Evolutionary conservation across 805 yeast genomes (phyloP).

Genomic region (Lachancea kluyveri): DNA sequence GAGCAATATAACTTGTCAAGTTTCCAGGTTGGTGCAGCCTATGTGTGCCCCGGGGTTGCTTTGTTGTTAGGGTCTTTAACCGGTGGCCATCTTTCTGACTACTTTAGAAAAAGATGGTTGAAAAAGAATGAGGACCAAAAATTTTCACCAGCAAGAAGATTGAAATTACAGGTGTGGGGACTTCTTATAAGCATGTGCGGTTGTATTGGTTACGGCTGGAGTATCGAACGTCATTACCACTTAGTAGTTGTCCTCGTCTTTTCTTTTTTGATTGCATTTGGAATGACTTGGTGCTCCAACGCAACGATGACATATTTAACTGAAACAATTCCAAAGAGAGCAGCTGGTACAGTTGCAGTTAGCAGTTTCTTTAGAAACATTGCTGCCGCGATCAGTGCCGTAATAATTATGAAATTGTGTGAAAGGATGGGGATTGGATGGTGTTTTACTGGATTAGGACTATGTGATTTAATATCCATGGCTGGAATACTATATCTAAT

Average conservation of each 20-base stretch:
- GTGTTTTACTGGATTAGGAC: constrained; percentile 49
- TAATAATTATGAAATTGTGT: constrained; percentile 33
- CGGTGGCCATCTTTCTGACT: constrained; percentile 46
- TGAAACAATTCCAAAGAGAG: constrained; percentile 43
- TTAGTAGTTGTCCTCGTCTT: constrained; percentile 38
- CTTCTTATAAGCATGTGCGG: constrained; percentile 38
- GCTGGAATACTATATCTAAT: constrained; percentile 18
- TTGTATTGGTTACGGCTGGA: constrained; percentile 48
- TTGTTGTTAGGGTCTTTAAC: constrained; percentile 42
- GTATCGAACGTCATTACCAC: constrained; percentile 35
- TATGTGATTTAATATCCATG: constrained; percentile 27
- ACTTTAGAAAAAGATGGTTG: constrained; percentile 27
- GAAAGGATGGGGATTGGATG: constrained; percentile 42
- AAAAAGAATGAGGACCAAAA: constrained; percentile 20
- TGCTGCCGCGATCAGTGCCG: constrained; percentile 50
- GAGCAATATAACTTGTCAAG: constrained; percentile 33
- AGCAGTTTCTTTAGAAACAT: constrained; percentile 47
- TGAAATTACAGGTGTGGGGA: constrained; percentile 40
- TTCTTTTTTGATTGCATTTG: constrained; percentile 43
- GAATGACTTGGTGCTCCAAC: constrained; percentile 51
- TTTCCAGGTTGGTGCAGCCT: constrained; percentile 38
- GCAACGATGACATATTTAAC: constrained; percentile 49
- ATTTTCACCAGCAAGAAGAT: constrained; percentile 43
- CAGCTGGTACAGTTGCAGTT: constrained; percentile 48
- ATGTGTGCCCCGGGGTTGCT: constrained; percentile 48